phyloP scores from a whole-genome alignment of 2,329 filamentous ascomycete genomes.

The Ustulina deusta region DNA sequence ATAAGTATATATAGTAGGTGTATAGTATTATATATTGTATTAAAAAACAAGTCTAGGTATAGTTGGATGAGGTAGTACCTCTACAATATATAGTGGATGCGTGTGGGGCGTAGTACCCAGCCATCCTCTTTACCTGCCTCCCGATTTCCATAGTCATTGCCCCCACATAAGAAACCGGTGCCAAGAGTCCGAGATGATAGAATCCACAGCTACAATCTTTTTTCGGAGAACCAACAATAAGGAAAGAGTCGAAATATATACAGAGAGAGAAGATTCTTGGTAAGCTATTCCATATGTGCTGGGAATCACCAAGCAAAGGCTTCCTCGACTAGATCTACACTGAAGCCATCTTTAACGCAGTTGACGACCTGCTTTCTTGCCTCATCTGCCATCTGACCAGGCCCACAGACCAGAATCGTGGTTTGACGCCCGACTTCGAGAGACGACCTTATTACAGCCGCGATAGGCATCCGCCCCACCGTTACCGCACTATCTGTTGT shows the following conservation, averaged over 20 bases:
- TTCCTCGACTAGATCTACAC: constrained; percentile 45
- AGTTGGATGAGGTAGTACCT: too few species aligned
- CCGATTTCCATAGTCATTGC: too few species aligned
- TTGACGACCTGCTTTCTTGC: constrained; percentile 41
- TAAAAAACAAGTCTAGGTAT: too few species aligned
- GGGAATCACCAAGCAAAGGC: constrained; percentile 43
- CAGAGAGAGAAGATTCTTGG: background rate
- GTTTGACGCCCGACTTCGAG: constrained; percentile 41
- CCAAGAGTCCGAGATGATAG: background rate
- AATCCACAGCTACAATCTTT: background rate
- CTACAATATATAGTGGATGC: too few species aligned
- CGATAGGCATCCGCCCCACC: constrained; percentile 40
- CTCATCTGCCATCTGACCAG: constrained; percentile 48
- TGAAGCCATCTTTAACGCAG: constrained; percentile 42
- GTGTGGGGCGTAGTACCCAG: too few species aligned
- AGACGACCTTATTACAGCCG: constrained; percentile 38
- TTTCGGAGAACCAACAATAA: background rate
- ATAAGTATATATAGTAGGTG: too few species aligned
- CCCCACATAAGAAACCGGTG: background rate
- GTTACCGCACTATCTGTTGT: constrained; percentile 27
- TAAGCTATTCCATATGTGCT: background rate
- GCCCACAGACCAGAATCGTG: constrained; percentile 46
- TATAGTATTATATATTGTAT: too few species aligned
- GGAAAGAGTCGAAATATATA: background rate
- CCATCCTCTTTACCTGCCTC: too few species aligned